Evolutionary conservation across 176 grass and related monocot species (phyloP).

Genomic region (Pontederia paniculata): DNA sequence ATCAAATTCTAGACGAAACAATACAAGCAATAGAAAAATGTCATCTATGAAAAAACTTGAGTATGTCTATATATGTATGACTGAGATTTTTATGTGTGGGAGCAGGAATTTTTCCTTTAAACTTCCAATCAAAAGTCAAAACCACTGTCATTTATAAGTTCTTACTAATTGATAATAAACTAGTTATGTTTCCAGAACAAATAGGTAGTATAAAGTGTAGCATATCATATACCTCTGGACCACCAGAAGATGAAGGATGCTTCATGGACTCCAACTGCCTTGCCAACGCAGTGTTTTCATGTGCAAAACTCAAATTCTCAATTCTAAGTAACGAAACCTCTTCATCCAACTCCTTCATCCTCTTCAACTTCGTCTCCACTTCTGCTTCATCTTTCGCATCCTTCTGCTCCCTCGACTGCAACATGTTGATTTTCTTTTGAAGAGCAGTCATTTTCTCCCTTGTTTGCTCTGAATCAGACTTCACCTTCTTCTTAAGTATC

Average conservation of each 20-base stretch:
- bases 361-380: constrained; percentile 34
- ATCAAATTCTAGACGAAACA: too few relatives aligned
- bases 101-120: too few relatives aligned
- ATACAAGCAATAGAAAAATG: not conserved
- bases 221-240: constrained; percentile 45
- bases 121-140: too few relatives aligned
- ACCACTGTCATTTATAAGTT: too few relatives aligned
- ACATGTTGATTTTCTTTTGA: constrained; percentile 22
- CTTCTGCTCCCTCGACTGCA: constrained; percentile 28
- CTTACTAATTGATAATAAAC: not conserved
- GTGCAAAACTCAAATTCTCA: constrained; percentile 41
- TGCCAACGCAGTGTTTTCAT: constrained; percentile 59
- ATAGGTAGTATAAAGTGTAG: not conserved
- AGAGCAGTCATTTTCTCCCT: constrained; percentile 47
- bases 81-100: too few relatives aligned
- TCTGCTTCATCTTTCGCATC: constrained; percentile 25
- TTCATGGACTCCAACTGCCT: constrained; percentile 40
- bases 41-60: not conserved
- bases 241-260: constrained; percentile 31
- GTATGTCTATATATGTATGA: too few relatives aligned
- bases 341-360: constrained; percentile 46
- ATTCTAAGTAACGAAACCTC: constrained; percentile 42
- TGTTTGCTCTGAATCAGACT: constrained; percentile 34
- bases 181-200: not conserved
- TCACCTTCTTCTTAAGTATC: constrained; percentile 46